Percentiles rank a stretch among this genome's conserved stretches.
Evolutionary conservation across 2,329 filamentous ascomycete species (phyloP).

Genomic region (Hymenotorrendiella dingleyae): DNA sequence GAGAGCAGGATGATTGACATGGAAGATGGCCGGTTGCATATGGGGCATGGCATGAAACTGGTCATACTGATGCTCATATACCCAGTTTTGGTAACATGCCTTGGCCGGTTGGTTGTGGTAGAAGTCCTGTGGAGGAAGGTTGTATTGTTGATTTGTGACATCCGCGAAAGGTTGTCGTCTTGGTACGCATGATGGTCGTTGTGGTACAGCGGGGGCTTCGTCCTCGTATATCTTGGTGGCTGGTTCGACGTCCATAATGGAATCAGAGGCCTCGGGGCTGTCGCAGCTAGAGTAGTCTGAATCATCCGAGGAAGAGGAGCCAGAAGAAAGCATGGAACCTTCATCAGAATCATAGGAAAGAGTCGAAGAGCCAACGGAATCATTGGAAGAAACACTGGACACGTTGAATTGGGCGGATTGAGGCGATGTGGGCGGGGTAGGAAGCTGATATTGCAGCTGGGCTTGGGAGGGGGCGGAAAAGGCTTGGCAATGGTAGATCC

Average conservation of each 20-base stretch:
- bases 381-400: constrained; percentile 4
- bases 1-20: constrained; percentile 9
- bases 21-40: constrained; percentile 13
- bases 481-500: constrained; percentile 62
- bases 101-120: constrained; percentile 13
- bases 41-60: constrained; percentile 11
- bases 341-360: constrained; percentile 32
- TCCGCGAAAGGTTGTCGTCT: background rate
- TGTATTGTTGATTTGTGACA: constrained; percentile 16
- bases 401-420: constrained; percentile 2
- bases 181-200: background rate
- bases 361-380: constrained; percentile 46
- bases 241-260: constrained; percentile 7
- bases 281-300: constrained; percentile 17
- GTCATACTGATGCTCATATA: constrained; percentile 20
- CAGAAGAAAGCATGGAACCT: constrained; percentile 23
- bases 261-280: background rate
- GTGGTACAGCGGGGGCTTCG: constrained; percentile 8
- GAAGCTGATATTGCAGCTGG: constrained; percentile 4
- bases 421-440: constrained; percentile 14
- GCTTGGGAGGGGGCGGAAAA: constrained; percentile 24
- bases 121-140: constrained; percentile 17
- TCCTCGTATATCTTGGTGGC: constrained; percentile 7
- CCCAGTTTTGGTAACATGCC: constrained; percentile 18
- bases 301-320: constrained; percentile 21